Evolutionary conservation across 2,329 filamentous ascomycete species (phyloP).

Genomic region (Penicillium sp.): DNA sequence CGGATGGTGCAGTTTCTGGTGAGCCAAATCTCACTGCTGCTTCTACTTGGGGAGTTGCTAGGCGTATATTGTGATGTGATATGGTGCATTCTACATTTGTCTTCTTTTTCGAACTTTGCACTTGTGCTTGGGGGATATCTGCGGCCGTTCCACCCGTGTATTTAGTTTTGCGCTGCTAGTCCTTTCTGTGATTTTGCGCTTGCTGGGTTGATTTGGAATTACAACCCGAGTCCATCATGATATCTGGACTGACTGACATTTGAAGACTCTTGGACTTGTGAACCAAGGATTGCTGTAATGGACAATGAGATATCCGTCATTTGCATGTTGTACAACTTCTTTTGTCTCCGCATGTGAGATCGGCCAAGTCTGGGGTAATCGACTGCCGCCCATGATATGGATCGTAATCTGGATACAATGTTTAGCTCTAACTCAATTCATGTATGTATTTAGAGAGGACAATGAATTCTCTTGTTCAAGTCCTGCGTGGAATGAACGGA

Average conservation of each 20-base stretch:
- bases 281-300: no score
- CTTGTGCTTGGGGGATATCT: conserved; percentile 1
- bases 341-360: no score
- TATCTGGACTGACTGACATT: conserved; percentile 7
- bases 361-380: no score
- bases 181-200: no score
- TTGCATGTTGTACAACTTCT: no score
- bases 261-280: no score
- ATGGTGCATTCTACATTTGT: conserved; percentile 17
- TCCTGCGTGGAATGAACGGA: no score
- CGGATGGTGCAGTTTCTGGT: conserved; percentile 99
- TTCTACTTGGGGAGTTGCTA: conserved; percentile 18
- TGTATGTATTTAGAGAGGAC: no score
- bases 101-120: conserved; percentile 9
- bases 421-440: no score
- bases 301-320: conserved; percentile 4
- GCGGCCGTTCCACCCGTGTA: conserved; percentile 11
- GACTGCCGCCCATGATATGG: no score
- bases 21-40: conserved; percentile 13
- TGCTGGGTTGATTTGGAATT: conserved; percentile 1
- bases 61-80: conserved; percentile 24
- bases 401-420: no score
- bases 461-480: no score
- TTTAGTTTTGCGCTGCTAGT: conserved; percentile 3
- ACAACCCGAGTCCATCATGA: conserved; percentile 6